Percentiles rank a stretch among this genome's conserved stretches.
Conservation (phyloP, 2,329 filamentous ascomycete species). For the Pseudopithomyces chartarum region DNA sequence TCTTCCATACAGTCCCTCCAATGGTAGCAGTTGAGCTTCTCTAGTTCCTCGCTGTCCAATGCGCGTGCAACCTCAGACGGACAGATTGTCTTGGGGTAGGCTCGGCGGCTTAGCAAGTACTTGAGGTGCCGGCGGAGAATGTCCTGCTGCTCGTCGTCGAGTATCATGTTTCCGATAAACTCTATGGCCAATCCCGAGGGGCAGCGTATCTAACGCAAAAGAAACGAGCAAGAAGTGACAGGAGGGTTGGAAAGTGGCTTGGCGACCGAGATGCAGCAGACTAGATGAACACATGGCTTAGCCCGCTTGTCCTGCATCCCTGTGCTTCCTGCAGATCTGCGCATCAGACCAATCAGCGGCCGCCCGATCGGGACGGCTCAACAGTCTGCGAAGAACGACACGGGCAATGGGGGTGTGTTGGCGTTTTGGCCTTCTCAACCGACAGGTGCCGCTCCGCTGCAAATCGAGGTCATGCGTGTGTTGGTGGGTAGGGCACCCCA, state of each 20-base stretch:
- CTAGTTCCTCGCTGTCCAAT: slow-evolving; percentile 48
- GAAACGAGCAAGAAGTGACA: slow-evolving; percentile 4
- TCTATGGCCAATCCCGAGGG: neutral
- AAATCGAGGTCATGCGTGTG: neutral
- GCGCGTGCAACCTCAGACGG: slow-evolving; percentile 58
- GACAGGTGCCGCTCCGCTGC: slow-evolving; percentile 1
- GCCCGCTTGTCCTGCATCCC: neutral
- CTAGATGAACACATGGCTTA: slow-evolving; percentile 18
- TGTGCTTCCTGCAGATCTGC: slow-evolving; percentile 7
- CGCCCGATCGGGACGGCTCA: slow-evolving; percentile 9
- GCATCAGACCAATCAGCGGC: slow-evolving; percentile 21
- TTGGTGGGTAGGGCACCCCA: slow-evolving; percentile 2
- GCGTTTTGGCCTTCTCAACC: neutral
- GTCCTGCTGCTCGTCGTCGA: neutral
- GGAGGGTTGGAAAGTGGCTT: neutral
- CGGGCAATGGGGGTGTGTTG: neutral
- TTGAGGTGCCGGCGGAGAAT: neutral
- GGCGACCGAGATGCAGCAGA: slow-evolving; percentile 1
- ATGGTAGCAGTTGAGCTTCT: slow-evolving; percentile 21
- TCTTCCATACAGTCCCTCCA: slow-evolving; percentile 57
- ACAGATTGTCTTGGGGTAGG: slow-evolving; percentile 57
- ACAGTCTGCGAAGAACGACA: slow-evolving; percentile 9
- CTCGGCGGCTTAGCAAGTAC: slow-evolving; percentile 34
- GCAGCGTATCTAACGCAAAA: slow-evolving; percentile 1
- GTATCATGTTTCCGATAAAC: neutral